Evolutionary conservation across 2,329 filamentous ascomycete genomes (phyloP).

Genomic region (Alternaria triticimaculans): DNA sequence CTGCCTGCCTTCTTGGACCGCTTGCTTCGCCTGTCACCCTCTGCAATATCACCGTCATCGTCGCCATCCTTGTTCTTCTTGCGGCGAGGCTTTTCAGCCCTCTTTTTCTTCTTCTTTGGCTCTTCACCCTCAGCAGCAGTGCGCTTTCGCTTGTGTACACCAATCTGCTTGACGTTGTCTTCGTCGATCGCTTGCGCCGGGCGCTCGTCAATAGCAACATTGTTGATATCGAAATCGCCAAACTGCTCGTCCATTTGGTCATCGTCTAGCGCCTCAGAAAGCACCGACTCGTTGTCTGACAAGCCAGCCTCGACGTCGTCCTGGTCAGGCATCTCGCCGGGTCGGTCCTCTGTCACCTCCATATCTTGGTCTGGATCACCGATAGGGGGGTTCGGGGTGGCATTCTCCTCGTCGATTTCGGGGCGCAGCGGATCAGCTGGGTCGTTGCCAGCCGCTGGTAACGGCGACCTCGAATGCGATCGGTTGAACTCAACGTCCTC

Average conservation of each 20-base stretch:
- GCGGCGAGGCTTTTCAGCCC: constrained; percentile 60
- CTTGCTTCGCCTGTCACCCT: constrained; percentile 62
- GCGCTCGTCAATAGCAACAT: constrained; percentile 67
- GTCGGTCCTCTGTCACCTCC: constrained; percentile 52
- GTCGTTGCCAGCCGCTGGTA: constrained; percentile 57
- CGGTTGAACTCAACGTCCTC: constrained; percentile 52
- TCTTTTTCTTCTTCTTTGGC: constrained; percentile 73
- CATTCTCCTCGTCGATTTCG: constrained; percentile 58
- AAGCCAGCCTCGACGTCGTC: constrained; percentile 52
- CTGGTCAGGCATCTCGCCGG: constrained; percentile 42
- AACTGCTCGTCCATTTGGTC: constrained; percentile 65
- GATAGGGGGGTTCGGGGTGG: constrained; percentile 52
- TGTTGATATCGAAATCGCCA: constrained; percentile 65
- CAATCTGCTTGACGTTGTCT: constrained; percentile 65
- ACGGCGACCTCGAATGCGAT: constrained; percentile 49
- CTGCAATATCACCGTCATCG: constrained; percentile 57
- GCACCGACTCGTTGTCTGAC: constrained; percentile 66
- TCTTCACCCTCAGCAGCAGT: constrained; percentile 64
- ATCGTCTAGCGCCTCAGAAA: constrained; percentile 68
- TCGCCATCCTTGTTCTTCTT: constrained; percentile 58
- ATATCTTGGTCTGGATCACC: constrained; percentile 53
- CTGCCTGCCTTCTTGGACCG: constrained; percentile 52
- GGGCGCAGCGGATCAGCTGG: constrained; percentile 54
- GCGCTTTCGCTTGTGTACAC: constrained; percentile 70
- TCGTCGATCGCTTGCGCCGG: constrained; percentile 66